Conservation (phyloP, 805 yeast genomes). For the Kuraishia ogatae region DNA sequence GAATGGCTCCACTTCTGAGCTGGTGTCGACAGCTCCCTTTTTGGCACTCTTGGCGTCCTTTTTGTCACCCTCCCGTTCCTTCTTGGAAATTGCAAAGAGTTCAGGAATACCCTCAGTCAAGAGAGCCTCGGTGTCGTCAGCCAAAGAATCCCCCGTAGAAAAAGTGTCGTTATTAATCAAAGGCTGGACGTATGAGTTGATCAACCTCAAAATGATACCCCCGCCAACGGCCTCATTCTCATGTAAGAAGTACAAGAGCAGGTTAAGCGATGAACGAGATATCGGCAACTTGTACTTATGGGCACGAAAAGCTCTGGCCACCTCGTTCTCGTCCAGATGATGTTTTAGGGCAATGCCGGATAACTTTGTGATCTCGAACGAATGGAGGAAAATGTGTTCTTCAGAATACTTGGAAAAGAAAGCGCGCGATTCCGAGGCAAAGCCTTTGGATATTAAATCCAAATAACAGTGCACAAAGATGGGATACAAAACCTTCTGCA, state of each 20-base stretch:
- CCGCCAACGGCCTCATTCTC: slow-evolving; percentile 94
- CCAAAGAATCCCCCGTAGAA: neutral
- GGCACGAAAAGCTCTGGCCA: slow-evolving; percentile 66
- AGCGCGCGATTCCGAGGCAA: slow-evolving; percentile 50
- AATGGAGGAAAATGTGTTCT: slow-evolving; percentile 72
- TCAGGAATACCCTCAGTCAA: slow-evolving; percentile 47
- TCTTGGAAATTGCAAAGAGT: slow-evolving; percentile 21
- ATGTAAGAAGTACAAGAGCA: slow-evolving; percentile 77
- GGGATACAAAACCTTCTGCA: slow-evolving; percentile 79
- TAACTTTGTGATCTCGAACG: slow-evolving; percentile 63
- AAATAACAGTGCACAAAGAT: slow-evolving; percentile 85
- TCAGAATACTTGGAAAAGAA: slow-evolving; percentile 68
- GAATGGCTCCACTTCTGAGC: slow-evolving; percentile 42
- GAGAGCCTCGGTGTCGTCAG: slow-evolving; percentile 33
- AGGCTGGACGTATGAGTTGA: slow-evolving; percentile 73
- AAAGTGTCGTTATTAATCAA: slow-evolving; percentile 29
- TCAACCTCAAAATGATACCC: slow-evolving; percentile 70
- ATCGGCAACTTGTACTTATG: slow-evolving; percentile 70
- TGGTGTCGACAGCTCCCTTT: neutral
- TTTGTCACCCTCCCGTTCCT: slow-evolving; percentile 9
- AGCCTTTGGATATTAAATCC: slow-evolving; percentile 63
- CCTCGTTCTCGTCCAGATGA: slow-evolving; percentile 74
- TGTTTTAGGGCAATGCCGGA: slow-evolving; percentile 71
- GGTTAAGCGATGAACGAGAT: slow-evolving; percentile 77
- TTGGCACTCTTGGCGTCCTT: slow-evolving; percentile 8